Evolutionary conservation across 192 early-diverging fungal species (phyloP).

Genomic region (Coemansia sp.): DNA sequence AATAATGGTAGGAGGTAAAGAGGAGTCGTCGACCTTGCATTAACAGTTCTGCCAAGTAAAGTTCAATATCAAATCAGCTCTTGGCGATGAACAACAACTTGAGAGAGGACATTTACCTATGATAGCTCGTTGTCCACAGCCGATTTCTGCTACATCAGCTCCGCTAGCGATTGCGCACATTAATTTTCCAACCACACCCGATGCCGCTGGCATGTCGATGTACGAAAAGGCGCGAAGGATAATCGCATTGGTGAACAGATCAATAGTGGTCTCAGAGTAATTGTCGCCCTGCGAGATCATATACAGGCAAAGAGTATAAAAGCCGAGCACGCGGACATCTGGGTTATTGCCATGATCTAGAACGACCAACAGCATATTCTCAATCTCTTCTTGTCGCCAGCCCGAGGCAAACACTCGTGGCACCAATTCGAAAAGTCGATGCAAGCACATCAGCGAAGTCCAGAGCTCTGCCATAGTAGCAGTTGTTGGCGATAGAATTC

Average conservation of each 20-base stretch:
- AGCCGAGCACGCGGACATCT: conserved; percentile 42
- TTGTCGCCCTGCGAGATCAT: conserved; percentile 26
- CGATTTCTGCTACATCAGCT: conserved; percentile 35
- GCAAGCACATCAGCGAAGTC: conserved; percentile 26
- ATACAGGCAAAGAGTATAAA: conserved; percentile 37
- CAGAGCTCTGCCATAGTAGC: conserved; percentile 25
- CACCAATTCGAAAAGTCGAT: conserved; percentile 35
- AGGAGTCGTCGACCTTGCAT: not conserved
- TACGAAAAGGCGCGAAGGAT: conserved; percentile 42
- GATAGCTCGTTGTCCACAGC: conserved; percentile 49
- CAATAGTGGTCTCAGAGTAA: conserved; percentile 28
- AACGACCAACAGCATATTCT: conserved; percentile 48
- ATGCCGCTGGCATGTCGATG: conserved; percentile 47
- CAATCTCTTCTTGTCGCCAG: conserved; percentile 44
- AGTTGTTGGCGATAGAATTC: conserved; percentile 36
- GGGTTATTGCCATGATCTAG: conserved; percentile 57
- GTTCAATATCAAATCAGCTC: not conserved
- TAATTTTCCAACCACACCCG: conserved; percentile 32
- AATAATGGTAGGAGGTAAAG: not conserved
- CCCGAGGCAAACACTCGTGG: conserved; percentile 40
- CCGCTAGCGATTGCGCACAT: conserved; percentile 51
- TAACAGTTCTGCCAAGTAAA: not conserved
- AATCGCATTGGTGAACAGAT: conserved; percentile 47
- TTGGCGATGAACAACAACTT: not conserved
- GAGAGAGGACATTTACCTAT: conserved; percentile 13